These are phyloP conservation scores for Botryosphaeria dothidea DNA, from an alignment of 2,329 filamentous ascomycete species.

Conservation along the genomic window DNA sequence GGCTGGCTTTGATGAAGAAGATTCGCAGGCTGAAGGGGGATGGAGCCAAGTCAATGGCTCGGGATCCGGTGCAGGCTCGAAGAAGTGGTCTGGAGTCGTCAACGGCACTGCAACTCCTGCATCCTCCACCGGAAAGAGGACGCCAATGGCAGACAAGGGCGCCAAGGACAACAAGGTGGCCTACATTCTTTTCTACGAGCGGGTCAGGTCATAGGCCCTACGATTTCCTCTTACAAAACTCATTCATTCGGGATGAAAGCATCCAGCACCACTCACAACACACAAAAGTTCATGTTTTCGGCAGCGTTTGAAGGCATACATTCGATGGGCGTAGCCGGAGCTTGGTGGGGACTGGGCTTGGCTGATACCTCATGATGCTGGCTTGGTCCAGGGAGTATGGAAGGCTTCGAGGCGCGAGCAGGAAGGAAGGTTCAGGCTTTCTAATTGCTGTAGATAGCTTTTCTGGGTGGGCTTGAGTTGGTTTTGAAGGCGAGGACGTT, in stretches of 20 bases:
- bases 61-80: constrained; percentile 55
- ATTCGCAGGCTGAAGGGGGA: constrained; percentile 64
- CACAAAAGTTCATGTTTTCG: constrained; percentile 15
- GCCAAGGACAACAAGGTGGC: constrained; percentile 94
- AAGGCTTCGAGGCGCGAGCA: constrained; percentile 9
- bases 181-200: constrained; percentile 94
- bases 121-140: constrained; percentile 51
- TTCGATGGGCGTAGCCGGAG: neutral
- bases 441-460: constrained; percentile 18
- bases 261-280: neutral
- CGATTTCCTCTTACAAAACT: neutral
- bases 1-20: constrained; percentile 58
- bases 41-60: constrained; percentile 85
- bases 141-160: constrained; percentile 55
- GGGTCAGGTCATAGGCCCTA: constrained; percentile 48
- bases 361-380: constrained; percentile 13
- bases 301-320: constrained; percentile 15
- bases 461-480: neutral
- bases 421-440: constrained; percentile 2
- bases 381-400: constrained; percentile 6
- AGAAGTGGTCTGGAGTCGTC: constrained; percentile 64
- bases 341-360: neutral
- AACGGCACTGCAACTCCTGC: constrained; percentile 63
- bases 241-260: neutral
- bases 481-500: constrained; percentile 1